Percentiles rank a stretch among this genome's conserved stretches.
Evolutionary conservation across 345 rosid species (phyloP).

Genomic region (Gynandropsis gynandra): DNA sequence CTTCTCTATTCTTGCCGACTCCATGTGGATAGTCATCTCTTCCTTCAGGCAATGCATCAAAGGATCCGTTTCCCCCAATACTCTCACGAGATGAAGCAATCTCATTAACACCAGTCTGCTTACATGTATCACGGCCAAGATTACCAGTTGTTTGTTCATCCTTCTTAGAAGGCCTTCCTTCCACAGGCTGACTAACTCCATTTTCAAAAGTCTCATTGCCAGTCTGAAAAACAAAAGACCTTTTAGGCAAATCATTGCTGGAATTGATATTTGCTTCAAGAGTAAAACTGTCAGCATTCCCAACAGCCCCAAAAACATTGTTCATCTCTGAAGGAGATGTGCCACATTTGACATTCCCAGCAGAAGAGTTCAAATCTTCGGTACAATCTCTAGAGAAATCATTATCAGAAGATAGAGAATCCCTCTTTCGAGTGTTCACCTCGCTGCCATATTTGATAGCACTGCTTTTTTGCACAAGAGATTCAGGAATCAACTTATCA

Average conservation of each 20-base stretch:
- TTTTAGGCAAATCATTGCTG: conserved; percentile 21
- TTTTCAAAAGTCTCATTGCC: too few relatives aligned
- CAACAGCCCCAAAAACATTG: conserved; percentile 19
- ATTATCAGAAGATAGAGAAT: conserved; percentile 26
- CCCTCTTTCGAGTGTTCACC: conserved; percentile 23
- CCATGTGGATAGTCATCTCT: conserved; percentile 25
- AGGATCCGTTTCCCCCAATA: conserved; percentile 23
- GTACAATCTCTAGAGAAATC: conserved; percentile 19
- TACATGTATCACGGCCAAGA: conserved; percentile 19
- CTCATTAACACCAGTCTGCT: conserved; percentile 24
- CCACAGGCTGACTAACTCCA: too few relatives aligned
- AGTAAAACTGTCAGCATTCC: conserved; percentile 23
- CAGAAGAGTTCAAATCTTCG: conserved; percentile 18
- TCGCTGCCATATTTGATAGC: conserved; percentile 25
- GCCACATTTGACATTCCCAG: conserved; percentile 22
- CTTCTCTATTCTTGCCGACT: conserved; percentile 12
- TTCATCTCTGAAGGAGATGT: conserved; percentile 24
- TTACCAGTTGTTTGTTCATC: conserved; percentile 10
- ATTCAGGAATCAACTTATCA: conserved; percentile 21
- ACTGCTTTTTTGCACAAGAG: conserved; percentile 13
- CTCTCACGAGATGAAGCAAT: conserved; percentile 22
- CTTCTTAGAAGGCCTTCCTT: conserved; percentile 11
- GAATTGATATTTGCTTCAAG: conserved; percentile 4
- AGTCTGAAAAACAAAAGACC: conserved; percentile 25
- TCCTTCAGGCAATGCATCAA: conserved; percentile 18